These are phyloP conservation scores for Aspergillus quadrilineatus DNA, from an alignment of 2,329 filamentous ascomycete genomes.

Conservation along the genomic window DNA sequence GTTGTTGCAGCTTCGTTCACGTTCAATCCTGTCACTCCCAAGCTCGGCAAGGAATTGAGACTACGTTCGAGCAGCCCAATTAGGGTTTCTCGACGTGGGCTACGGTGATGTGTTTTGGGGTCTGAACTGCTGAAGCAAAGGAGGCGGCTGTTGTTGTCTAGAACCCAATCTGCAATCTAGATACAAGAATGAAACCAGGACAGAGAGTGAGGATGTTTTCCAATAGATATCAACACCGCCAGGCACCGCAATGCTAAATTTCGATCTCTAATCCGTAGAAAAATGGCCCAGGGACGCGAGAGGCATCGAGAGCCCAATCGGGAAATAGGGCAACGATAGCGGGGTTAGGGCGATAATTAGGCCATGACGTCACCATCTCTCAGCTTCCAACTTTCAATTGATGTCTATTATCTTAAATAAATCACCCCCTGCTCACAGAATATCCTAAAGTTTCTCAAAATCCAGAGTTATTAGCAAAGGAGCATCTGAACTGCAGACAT, in stretches of 20 bases:
- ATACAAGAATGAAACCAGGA: neutral
- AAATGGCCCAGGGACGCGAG: neutral
- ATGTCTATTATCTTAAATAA: neutral
- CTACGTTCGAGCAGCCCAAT: constrained; percentile 22
- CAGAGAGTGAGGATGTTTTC: neutral
- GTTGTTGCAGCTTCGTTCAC: neutral
- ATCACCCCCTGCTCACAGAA: too few species aligned
- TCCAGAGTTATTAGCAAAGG: too few species aligned
- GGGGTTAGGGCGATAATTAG: neutral
- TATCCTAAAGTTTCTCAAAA: neutral
- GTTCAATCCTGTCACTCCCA: neutral
- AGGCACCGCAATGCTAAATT: neutral
- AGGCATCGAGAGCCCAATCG: neutral
- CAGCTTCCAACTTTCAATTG: neutral
- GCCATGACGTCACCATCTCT: constrained; percentile 6
- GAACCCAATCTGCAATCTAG: neutral
- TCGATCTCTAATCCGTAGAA: neutral
- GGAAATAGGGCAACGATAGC: constrained; percentile 2
- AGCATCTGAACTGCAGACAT: constrained; percentile 37
- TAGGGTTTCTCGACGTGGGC: constrained; percentile 18
- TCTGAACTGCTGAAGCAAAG: neutral
- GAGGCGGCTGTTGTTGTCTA: neutral
- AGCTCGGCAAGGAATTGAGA: constrained; percentile 9
- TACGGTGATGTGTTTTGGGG: constrained; percentile 12
- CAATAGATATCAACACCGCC: neutral